Base-by-base conservation (phyloP, 768 basidiomycete species). In the Clitopilus passeckerianus region DNA sequence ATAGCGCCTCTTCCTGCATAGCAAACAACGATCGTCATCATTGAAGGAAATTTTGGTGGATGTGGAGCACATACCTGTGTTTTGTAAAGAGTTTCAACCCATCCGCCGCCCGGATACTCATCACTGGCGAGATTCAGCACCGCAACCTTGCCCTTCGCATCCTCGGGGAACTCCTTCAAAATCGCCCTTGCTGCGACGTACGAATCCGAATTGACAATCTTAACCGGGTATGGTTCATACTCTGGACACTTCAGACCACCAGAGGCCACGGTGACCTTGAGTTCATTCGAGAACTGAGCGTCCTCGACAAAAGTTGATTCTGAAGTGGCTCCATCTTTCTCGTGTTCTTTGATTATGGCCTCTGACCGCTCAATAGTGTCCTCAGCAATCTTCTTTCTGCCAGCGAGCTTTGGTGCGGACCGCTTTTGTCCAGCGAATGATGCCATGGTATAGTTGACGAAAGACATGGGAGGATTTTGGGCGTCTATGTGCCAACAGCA, bases 1-100 rank as follows among this genome's bases (percentile, higher is more conserved):
- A 81, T 0, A 81, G 70, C 0, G 79, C 77, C 65, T 80, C 79
- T 70, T 80, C 79, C 77, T 79, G 53, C 8, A 27, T 14, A 7
- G 7, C 27, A 30, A 8, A 34, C 27, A 30, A 8, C 27, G 8
- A 54, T 43, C 34, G 27, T 15, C 4, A 22, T n/a, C n/a, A 58
- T 24, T 10, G 35, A 60, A 14, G 24, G 2, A 20, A 20, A 8
- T 27, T n/a, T 41, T 30, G 27, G n/a, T 41, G 3, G 3, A n/a
- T 9, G 12, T 41, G 37, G 18, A 22, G 30, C 10, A 50, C 61
- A 16, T 34, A 71, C 75, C 66, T 76, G 75, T 10, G 76, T 75
- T 52, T 56, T 70, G 8, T 61, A 60, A 9, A 74, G 61, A 52
- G 57, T 65, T 4, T 35, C 23, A 9, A 65, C 22, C 76, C 76